A percentile compares a stretch with the other conserved stretches of the same genome.
phyloP scores from a whole-genome alignment of 495 filamentous ascomycete species.

The Lophium mytilinum region DNA sequence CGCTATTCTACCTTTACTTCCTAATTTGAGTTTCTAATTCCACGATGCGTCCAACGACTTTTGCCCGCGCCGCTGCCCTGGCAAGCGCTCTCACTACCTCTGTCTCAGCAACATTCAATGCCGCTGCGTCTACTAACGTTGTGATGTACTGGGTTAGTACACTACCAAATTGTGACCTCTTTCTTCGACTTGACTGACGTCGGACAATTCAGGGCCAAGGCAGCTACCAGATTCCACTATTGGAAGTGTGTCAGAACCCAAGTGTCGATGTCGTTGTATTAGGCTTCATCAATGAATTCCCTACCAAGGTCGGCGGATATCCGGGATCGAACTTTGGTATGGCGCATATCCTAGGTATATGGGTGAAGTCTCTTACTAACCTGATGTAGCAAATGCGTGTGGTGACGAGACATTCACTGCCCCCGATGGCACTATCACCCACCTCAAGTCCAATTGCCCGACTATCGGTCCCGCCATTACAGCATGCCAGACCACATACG shows the following conservation, averaged over 20 bases:
- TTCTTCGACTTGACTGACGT: neutral
- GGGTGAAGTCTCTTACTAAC: neutral
- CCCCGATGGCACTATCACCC: conserved; percentile 24
- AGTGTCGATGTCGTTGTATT: conserved; percentile 60
- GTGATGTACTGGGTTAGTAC: conserved; percentile 44
- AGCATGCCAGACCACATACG: conserved; percentile 29
- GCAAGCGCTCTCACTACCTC: conserved; percentile 9
- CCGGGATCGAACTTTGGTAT: conserved; percentile 55
- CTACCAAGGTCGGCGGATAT: conserved; percentile 46
- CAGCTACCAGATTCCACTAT: conserved; percentile 38
- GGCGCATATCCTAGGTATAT: neutral
- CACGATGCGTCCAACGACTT: conserved; percentile 18
- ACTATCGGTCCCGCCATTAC: conserved; percentile 30
- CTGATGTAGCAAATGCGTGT: conserved; percentile 46
- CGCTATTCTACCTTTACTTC: neutral
- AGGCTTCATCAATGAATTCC: conserved; percentile 59
- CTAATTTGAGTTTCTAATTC: neutral
- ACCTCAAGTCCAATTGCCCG: conserved; percentile 31
- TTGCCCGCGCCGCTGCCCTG: conserved; percentile 1
- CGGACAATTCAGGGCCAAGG: conserved; percentile 38
- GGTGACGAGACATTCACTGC: conserved; percentile 33
- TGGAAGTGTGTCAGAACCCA: conserved; percentile 49
- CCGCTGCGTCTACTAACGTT: conserved; percentile 36
- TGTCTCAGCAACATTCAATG: conserved; percentile 23
- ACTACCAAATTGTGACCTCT: no score